phyloP scores from a whole-genome alignment of 805 yeast species.

The Scheffersomyces coipomensis region DNA sequence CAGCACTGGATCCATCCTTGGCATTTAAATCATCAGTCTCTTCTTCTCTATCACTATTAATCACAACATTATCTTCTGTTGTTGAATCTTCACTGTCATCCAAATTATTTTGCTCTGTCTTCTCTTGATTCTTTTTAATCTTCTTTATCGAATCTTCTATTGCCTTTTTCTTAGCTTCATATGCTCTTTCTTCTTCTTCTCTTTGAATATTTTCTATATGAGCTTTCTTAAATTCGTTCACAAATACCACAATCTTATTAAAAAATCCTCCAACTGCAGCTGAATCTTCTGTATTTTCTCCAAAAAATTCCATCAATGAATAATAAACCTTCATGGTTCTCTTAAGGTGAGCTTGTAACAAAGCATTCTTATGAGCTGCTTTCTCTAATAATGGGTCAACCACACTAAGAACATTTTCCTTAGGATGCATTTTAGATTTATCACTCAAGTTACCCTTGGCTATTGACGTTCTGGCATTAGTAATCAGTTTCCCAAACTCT shows the following conservation, averaged over 20 bases:
- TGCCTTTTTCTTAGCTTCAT: conserved; percentile 33
- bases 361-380: conserved; percentile 68
- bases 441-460: conserved; percentile 86
- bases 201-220: conserved; percentile 71
- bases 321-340: conserved; percentile 65
- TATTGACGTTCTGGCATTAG: conserved; percentile 70
- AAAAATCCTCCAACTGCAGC: conserved; percentile 70
- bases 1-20: conserved; percentile 19
- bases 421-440: conserved; percentile 74
- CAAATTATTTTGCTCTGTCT: conserved; percentile 11
- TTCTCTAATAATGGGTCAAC: conserved; percentile 68
- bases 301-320: conserved; percentile 75
- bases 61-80: neutral
- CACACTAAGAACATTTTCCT: conserved; percentile 64
- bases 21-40: conserved; percentile 9
- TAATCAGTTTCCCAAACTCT: conserved; percentile 57
- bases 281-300: conserved; percentile 81
- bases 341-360: conserved; percentile 62
- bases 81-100: conserved; percentile 8
- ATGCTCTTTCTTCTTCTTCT: conserved; percentile 71
- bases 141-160: conserved; percentile 23
- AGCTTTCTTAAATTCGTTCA: conserved; percentile 76
- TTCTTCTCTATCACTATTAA: conserved; percentile 10
- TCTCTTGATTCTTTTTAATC: conserved; percentile 10
- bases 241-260: conserved; percentile 74